A percentile compares a stretch with the other conserved stretches of the same genome.
Evolutionary conservation across 208 protist genomes (phyloP).

Genomic region (Leishmania turanica): DNA sequence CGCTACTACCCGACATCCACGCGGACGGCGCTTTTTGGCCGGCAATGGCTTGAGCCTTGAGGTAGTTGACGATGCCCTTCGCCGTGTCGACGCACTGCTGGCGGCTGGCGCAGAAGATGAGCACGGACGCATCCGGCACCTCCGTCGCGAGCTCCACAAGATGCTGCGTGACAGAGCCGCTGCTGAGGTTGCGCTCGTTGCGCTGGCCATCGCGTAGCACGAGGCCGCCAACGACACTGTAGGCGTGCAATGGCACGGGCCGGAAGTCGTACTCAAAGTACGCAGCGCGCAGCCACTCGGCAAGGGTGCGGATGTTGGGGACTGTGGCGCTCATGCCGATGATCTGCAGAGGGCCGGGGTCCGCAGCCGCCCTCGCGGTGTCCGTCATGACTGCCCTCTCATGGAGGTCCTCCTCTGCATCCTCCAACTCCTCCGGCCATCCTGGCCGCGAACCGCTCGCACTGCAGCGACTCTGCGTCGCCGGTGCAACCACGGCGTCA

Average conservation of each 20-base stretch:
- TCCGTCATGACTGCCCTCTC: background rate
- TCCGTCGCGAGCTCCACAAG: constrained; percentile 74
- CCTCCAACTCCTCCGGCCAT: background rate
- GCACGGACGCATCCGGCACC: constrained; percentile 55
- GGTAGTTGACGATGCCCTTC: constrained; percentile 47
- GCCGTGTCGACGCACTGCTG: constrained; percentile 80
- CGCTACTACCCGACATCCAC: background rate
- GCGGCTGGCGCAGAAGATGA: constrained; percentile 88
- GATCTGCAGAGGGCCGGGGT: constrained; percentile 67
- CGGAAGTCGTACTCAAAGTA: constrained; percentile 78
- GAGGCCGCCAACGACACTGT: constrained; percentile 65
- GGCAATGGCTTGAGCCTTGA: constrained; percentile 24
- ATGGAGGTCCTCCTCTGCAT: background rate
- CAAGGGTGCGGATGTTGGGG: constrained; percentile 81
- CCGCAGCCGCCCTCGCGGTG: background rate
- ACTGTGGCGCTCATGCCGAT: constrained; percentile 95
- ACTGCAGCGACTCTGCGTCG: background rate
- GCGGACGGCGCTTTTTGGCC: constrained; percentile 17
- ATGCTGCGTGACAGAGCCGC: constrained; percentile 35
- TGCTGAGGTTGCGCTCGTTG: constrained; percentile 50
- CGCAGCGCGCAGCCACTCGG: constrained; percentile 77
- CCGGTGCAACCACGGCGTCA: background rate
- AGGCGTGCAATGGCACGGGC: constrained; percentile 78
- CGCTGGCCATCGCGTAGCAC: constrained; percentile 49
- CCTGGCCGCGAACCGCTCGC: background rate